Evolutionary conservation across 768 basidiomycete genomes (phyloP), one percentile per base, ranked within the genome.

Genomic region (Tephrocybe sp.): DNA sequence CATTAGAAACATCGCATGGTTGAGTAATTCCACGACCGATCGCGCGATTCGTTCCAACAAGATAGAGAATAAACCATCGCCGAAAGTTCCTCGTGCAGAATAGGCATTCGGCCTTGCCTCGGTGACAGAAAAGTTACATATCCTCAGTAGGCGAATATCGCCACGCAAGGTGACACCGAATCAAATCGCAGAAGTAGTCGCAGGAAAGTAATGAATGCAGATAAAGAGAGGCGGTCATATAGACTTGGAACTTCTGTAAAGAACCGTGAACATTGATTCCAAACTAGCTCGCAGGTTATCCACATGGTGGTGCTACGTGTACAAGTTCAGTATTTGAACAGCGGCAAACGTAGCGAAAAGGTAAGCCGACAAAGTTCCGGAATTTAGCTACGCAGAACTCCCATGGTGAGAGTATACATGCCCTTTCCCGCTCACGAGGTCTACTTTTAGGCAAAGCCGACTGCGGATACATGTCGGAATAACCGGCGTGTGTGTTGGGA

Each of bases 381-480:
- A 40, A 42, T 42, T 43, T 50, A 16, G 23, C 31, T 36, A 16
- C 26, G 3, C 17, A 23, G 8, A 19, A 19, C n/a, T 34, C 35
- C 14, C 36, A 40, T 35, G 45, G 42, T 36, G 36, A 1, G 39
- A 36, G 16, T 11, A 13, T 17, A 35, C 16, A n/a, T 50, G 31
- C 14, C 16, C 14, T 14, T 26, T 13, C 32, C 35, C 34, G 34
- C 45, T 47, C 34, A 35, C 16, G 14, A 10, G 26, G 31, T 4
- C 35, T 10, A 39, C 22, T 45, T 38, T 41, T 30, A 9, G 16
- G 14, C 17, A 26, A 16, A 19, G 35, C 12, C 11, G 32, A 39
- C 31, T 44, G 36, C 54, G 54, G 49, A 38, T 20, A 48, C 44
- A 55, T 20, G 42, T 51, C 42, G 50, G 42, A 44, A 38, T 32